Evolutionary conservation across 139 green algal species (phyloP).

Genomic region (Chlorella ohadii): DNA sequence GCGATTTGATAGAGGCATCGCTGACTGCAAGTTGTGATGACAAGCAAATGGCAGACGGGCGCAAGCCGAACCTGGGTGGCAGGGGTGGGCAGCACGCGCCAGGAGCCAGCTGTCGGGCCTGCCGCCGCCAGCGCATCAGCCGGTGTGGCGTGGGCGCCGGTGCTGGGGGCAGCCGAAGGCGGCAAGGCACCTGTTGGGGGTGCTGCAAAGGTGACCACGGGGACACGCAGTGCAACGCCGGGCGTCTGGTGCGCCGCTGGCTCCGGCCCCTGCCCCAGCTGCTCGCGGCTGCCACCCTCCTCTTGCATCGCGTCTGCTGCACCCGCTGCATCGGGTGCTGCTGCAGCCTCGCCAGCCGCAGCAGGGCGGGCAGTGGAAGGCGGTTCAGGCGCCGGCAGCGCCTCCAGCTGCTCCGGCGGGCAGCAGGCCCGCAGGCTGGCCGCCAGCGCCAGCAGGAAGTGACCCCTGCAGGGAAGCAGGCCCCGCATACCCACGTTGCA

Average conservation of each 20-base stretch:
- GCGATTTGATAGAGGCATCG: too few relatives aligned
- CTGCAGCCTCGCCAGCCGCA: neutral
- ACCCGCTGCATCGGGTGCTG: neutral
- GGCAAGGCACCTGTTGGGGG: too few relatives aligned
- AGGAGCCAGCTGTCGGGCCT: neutral
- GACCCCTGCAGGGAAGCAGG: constrained; percentile 1
- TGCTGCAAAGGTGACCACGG: neutral
- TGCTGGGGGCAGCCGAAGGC: too few relatives aligned
- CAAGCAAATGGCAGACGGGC: too few relatives aligned
- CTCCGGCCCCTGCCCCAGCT: neutral
- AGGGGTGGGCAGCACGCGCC: constrained; percentile 15
- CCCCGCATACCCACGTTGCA: too few relatives aligned
- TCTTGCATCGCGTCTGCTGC: neutral
- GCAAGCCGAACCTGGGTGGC: neutral
- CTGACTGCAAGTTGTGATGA: too few relatives aligned
- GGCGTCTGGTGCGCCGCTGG: neutral
- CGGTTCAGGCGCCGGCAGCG: too few relatives aligned
- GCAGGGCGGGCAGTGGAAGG: neutral
- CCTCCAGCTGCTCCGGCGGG: neutral
- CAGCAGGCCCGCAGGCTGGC: neutral
- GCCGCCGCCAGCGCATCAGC: neutral
- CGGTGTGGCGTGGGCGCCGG: neutral
- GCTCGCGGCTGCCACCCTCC: neutral
- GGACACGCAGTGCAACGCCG: neutral
- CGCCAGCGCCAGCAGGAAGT: constrained; percentile 8